Evolutionary conservation across 2,329 filamentous ascomycete species (phyloP), one percentile per base, ranked within the genome.

Genomic region (Aspergillus floridensis): DNA sequence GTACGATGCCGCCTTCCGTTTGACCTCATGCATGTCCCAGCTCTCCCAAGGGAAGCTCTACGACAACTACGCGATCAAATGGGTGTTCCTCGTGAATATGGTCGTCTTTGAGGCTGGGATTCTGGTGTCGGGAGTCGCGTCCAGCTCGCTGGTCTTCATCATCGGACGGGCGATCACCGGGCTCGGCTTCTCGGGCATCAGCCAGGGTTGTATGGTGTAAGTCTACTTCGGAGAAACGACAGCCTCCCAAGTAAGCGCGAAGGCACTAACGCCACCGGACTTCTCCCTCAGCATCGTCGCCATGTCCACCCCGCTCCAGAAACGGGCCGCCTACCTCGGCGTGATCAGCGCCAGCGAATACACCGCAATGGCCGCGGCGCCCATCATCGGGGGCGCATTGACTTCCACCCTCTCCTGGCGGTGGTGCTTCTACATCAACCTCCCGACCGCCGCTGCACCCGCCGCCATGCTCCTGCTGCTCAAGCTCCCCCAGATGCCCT

Each of bases 401-500:
- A 53, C 50, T 4, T 53, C 50, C 3, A 3, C 35, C 6, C 50
- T 53, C 12, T 53, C 50, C 19, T 53, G 50, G 50, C 4, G 50
- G 24, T 53, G 50, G 50, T 53, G 50, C 41, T 53, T 53, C 50
- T 53, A 38, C 50, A 53, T 53, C 14, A 53, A 53, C 7, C 11
- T 53, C 12, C 50, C 50, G 0, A 22, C 50, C 2, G 50, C 50
- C 2, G 50, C 50, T 2, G 31, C 41, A 2, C 50, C 32, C n/a
- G 24, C 50, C 32, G 14, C 21, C 32, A 21, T 53, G 19, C 12
- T 53, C 14, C 50, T 53, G 2, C 50, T 53, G 11, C 50, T 53
- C 6, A 41, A 41, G 14, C 32, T 53, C 32, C 50, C 32, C 11
- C 35, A 14, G 31, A 53, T 53, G 12, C 35, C 50, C 32, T 35